Percentiles rank a stretch among this genome's conserved stretches.
These are phyloP conservation scores for Gonapodya prolifera DNA, from an alignment of 192 early-diverging fungal species.

Conservation along the genomic window DNA sequence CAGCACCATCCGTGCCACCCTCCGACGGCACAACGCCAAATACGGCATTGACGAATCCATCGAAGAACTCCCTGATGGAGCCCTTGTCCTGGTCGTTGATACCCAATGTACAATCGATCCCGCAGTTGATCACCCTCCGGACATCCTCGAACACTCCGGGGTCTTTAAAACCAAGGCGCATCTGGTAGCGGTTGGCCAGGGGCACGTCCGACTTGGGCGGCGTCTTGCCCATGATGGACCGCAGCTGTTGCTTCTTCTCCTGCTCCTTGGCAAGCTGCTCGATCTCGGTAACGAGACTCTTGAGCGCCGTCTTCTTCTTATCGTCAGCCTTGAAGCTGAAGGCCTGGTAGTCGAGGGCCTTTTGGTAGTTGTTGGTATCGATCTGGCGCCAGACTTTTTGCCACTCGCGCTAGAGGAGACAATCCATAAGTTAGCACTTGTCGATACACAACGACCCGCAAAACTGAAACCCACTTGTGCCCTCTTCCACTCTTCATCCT, in stretches of 20 bases:
- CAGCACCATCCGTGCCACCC: no score
- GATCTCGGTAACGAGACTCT: slow-evolving; percentile 72
- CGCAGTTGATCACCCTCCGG: slow-evolving; percentile 57
- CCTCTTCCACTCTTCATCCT: slow-evolving; percentile 97
- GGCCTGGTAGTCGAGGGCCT: slow-evolving; percentile 89
- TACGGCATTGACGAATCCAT: slow-evolving; percentile 59
- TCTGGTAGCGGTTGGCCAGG: slow-evolving; percentile 70
- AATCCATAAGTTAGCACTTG: neutral
- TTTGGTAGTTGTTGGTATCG: slow-evolving; percentile 87
- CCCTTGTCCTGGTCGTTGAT: slow-evolving; percentile 52
- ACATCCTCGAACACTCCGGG: slow-evolving; percentile 63
- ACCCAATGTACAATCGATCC: no score
- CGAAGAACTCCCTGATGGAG: slow-evolving; percentile 61
- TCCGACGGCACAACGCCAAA: no score
- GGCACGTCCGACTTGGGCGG: slow-evolving; percentile 27
- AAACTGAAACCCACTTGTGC: slow-evolving; percentile 37
- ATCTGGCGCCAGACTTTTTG: slow-evolving; percentile 95
- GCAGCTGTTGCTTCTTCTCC: slow-evolving; percentile 34
- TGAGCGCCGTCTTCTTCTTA: slow-evolving; percentile 63
- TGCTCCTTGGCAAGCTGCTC: slow-evolving; percentile 76
- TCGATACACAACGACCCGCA: neutral
- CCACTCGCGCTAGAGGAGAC: slow-evolving; percentile 65
- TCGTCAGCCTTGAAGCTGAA: slow-evolving; percentile 80
- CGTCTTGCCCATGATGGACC: slow-evolving; percentile 15
- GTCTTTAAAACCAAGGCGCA: slow-evolving; percentile 68